Conservation (phyloP, 495 filamentous ascomycete species). For the Trichocladium uniseriatum region DNA sequence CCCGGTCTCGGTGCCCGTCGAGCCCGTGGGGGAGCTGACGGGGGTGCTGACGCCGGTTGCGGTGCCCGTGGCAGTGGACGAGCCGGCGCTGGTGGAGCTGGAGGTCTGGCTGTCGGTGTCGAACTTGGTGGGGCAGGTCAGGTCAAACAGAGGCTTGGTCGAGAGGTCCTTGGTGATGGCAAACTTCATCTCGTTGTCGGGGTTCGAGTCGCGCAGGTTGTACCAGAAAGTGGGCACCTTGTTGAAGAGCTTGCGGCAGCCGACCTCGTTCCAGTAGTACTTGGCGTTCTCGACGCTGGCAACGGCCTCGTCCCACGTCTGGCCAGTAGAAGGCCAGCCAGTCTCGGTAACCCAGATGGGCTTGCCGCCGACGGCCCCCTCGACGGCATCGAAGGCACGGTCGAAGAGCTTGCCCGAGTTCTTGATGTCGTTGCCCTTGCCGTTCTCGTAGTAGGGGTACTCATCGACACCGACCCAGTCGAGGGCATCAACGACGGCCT, state of each 20-base stretch:
- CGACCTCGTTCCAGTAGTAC: constrained; percentile 64
- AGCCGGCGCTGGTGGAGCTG: constrained; percentile 1
- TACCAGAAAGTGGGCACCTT: constrained; percentile 60
- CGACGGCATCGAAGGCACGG: constrained; percentile 28
- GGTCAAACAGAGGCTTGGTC: constrained; percentile 49
- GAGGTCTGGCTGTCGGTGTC: constrained; percentile 20
- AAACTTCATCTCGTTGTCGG: constrained; percentile 36
- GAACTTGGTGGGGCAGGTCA: constrained; percentile 44
- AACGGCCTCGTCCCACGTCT: constrained; percentile 44
- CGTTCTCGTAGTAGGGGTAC: constrained; percentile 44
- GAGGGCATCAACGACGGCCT: constrained; percentile 36
- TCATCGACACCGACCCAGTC: constrained; percentile 44
- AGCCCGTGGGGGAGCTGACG: constrained; percentile 12
- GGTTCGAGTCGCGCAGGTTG: constrained; percentile 39
- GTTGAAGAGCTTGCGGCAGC: constrained; percentile 55
- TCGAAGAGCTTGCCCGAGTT: constrained; percentile 34
- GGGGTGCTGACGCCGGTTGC: constrained; percentile 14
- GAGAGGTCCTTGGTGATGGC: constrained; percentile 41
- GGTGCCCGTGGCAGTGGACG: constrained; percentile 13
- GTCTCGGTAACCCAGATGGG: constrained; percentile 47
- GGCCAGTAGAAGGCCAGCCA: constrained; percentile 39
- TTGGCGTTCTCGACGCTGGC: constrained; percentile 54
- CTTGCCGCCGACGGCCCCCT: constrained; percentile 29
- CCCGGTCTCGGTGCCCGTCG: constrained; percentile 7
- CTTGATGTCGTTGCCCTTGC: constrained; percentile 38